Evolutionary conservation across 2,329 filamentous ascomycete species (phyloP), one percentile per base, ranked within the genome.

Genomic region (Penicillium brevicompactum): DNA sequence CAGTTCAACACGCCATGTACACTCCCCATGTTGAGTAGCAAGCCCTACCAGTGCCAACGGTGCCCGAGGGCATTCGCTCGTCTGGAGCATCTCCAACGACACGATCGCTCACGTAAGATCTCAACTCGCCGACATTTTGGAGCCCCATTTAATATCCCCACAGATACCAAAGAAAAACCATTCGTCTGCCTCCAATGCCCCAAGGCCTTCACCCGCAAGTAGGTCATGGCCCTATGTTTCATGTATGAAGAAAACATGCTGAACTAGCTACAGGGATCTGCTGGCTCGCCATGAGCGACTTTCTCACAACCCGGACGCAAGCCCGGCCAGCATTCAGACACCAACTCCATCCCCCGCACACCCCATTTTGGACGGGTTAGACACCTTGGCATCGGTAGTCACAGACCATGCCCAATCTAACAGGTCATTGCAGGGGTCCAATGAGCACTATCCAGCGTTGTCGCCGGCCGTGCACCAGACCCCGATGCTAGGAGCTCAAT

Each of bases 161-260:
- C 46, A 72, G 70, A 72, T 53, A 72, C 70, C 18, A 72, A 72
- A 32, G 70, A 72, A 51, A 72, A 72, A 52, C 70, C 70, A 2
- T 72, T 64, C 42, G 46, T 51, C 51, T 72, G 69, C 38, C 43
- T 54, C 8, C 63, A 65, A 57, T 72, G 70, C 38, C 60, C 68
- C 40, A 72, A 71, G 51, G 69, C 70, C 7, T 72, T 72, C 43
- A 72, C 70, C 5, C 68, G 70, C 43, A 70, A 72, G 69, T 72
- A 52, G 10, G 52, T 37, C 11, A 51, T 31, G 14, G 2, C 65
- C 57, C 5, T 22, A 13, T 3, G 5, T 9, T 13, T 6, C 10
- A 6, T 13, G 7, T 9, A 13, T n/a, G 4, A 2, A 27, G 2
- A 5, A 13, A 1, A 45, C 6, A 24, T 30, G 30, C 52, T 66